Conservation (phyloP, 2,329 filamentous ascomycete species). For the Esteya vermicola region DNA sequence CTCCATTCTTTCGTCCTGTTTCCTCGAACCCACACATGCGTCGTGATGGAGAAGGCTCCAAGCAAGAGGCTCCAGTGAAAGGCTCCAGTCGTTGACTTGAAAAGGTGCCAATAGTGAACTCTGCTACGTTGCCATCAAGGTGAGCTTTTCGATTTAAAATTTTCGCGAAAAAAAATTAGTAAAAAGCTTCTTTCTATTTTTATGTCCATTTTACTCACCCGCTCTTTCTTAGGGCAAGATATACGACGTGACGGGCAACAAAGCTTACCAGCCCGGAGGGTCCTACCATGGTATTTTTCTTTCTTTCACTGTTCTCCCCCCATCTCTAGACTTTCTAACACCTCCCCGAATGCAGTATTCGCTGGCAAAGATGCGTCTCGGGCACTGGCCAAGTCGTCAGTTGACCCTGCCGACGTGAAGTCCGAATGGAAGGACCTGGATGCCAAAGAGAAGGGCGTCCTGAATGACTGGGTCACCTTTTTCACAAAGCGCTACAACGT, state of each 20-base stretch:
- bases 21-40: too few relatives aligned
- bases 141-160: constrained; percentile 15
- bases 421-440: constrained; percentile 72
- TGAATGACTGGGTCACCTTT: constrained; percentile 91
- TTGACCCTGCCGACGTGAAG: constrained; percentile 69
- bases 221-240: constrained; percentile 55
- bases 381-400: constrained; percentile 73
- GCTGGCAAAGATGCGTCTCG: constrained; percentile 92
- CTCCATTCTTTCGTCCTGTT: too few relatives aligned
- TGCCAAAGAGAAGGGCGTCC: constrained; percentile 70
- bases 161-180: not conserved
- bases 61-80: too few relatives aligned
- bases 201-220: too few relatives aligned
- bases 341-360: constrained; percentile 51
- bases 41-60: too few relatives aligned
- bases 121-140: constrained; percentile 59
- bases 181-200: too few relatives aligned
- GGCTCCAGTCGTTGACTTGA: not conserved
- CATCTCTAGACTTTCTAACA: not conserved
- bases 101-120: constrained; percentile 50
- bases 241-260: constrained; percentile 87
- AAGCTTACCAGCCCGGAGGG: constrained; percentile 68
- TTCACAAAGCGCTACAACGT: constrained; percentile 96
- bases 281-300: constrained; percentile 68
- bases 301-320: not conserved